Base-by-base conservation (phyloP, 2,329 filamentous ascomycete genomes). In the Exophiala spinifera region DNA sequence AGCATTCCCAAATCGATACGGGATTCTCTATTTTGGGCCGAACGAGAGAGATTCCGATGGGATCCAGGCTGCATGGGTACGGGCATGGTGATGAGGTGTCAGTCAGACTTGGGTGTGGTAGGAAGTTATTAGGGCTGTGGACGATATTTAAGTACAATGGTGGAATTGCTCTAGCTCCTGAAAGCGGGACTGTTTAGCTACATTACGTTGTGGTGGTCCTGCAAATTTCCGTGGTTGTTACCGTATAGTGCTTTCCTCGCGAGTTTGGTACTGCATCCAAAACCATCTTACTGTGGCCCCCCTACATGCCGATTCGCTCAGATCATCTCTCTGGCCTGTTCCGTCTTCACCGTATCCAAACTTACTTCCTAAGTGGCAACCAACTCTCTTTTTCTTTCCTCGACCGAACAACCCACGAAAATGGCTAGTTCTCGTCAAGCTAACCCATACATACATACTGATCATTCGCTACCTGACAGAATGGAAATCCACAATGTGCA, bases 381-480 rank as follows among this genome's bases (percentile, higher is more conserved):
- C 11, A 17, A 39, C 34, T 5, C 34, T 39, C 4, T 7, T 39
- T 7, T 39, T 13, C 34, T 39, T 13, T 17, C 34, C 34, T 39
- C 34, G 34, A 39, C 4, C 39, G 17, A 42, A 42, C 4, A 15
- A 15, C 20, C 19, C 5, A 42, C 4, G 39, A 15, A 17, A 42
- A 17, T 20, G 19, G 4, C 39, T 42, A 42, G 4, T 4, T 39
- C 34, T 42, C 13, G n/a, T 3, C n/a, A 15, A 42, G 4, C 39
- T 10, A 13, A 13, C 39, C 39, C 17, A 20, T 42, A 42, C n/a
- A 42, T 42, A 42, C 39, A 42, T 42, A 42, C 13, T 42, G n/a
- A 42, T 42, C 39, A 42, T 42, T 42, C 17, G 19, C 17, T 42
- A 42, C 39, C 39, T 42, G n/a, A 42, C n/a, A 42, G 17, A 42